phyloP scores from a whole-genome alignment of 2,329 filamentous ascomycete species.

The Aschersonia sp. region DNA sequence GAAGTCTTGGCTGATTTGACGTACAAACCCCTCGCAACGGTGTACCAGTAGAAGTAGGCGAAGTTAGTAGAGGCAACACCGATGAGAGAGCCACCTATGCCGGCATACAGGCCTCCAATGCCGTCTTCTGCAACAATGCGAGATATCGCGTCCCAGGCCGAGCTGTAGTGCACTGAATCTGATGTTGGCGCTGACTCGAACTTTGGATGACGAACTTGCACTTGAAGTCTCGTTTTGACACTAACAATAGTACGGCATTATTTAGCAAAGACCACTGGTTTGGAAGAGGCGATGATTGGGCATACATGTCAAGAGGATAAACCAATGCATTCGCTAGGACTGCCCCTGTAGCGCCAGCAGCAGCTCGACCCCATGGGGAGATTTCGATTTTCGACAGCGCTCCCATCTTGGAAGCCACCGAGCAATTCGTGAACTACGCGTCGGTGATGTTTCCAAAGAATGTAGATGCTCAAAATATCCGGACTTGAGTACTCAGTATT shows the following conservation, averaged over 20 bases:
- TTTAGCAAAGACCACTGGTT: neutral
- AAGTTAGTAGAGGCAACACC: slow-evolving; percentile 97
- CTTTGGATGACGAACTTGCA: slow-evolving; percentile 62
- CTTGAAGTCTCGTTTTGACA: slow-evolving; percentile 91
- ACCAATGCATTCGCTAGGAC: slow-evolving; percentile 91
- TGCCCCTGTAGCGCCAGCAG: slow-evolving; percentile 84
- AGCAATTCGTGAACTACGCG: neutral
- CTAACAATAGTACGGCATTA: slow-evolving; percentile 26
- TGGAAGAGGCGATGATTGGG: neutral
- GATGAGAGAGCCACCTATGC: slow-evolving; percentile 72
- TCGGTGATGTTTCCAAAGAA: neutral
- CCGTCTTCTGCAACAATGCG: slow-evolving; percentile 78
- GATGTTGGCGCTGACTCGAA: slow-evolving; percentile 21
- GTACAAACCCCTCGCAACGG: slow-evolving; percentile 71
- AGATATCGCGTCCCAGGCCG: slow-evolving; percentile 74
- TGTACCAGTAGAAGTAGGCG: slow-evolving; percentile 99
- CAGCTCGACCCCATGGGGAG: slow-evolving; percentile 84
- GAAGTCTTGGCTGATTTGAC: slow-evolving; percentile 39
- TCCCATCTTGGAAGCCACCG: slow-evolving; percentile 22
- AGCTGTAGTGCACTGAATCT: slow-evolving; percentile 60
- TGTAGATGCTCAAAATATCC: too few relatives aligned
- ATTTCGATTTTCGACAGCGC: slow-evolving; percentile 54
- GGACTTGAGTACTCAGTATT: too few relatives aligned
- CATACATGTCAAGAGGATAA: slow-evolving; percentile 93
- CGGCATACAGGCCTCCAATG: slow-evolving; percentile 69